phyloP scores from a whole-genome alignment of 495 filamentous ascomycete genomes.

The Daldinia vernicosa region DNA sequence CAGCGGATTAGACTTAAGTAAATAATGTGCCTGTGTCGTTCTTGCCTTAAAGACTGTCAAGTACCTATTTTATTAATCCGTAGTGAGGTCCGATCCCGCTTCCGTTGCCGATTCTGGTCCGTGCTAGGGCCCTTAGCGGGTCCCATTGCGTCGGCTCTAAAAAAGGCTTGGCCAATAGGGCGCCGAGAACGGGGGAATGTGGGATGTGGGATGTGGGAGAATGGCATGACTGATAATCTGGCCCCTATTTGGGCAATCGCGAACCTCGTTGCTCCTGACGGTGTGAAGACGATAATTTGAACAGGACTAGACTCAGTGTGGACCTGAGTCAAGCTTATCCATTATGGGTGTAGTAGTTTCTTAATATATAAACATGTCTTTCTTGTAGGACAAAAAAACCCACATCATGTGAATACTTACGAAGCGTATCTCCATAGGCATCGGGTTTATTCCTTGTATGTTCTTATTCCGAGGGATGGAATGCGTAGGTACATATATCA shows the following conservation, averaged over 20 bases:
- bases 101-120: no score
- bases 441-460: background rate
- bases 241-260: background rate
- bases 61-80: no score
- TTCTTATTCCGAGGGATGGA: background rate
- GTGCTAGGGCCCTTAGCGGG: no score
- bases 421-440: background rate
- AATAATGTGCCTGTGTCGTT: no score
- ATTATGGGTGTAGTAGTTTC: background rate
- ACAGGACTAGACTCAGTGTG: background rate
- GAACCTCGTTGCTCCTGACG: background rate
- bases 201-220: conserved; percentile 23
- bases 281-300: background rate
- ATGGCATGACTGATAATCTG: background rate
- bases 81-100: no score
- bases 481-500: no score
- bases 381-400: background rate
- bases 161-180: conserved; percentile 5
- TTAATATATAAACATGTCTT: background rate
- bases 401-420: background rate
- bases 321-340: background rate
- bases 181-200: background rate
- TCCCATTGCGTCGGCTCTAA: no score
- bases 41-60: no score
- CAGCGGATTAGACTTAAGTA: no score